These are phyloP conservation scores for Entoloma clypeatum DNA, from an alignment of 1,284 basidiomycete genomes.

Conservation along the genomic window DNA sequence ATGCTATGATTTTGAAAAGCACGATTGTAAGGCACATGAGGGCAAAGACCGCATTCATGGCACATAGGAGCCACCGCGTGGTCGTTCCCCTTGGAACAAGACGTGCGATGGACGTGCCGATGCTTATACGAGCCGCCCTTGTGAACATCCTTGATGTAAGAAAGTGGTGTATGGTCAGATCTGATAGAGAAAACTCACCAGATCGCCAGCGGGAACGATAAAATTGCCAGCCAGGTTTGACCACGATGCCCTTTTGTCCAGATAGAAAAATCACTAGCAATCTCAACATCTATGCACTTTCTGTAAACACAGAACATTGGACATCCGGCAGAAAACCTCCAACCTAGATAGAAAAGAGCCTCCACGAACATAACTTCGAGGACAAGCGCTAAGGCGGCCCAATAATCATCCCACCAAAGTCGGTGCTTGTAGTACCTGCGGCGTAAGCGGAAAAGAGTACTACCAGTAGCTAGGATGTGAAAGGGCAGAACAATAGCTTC, in stretches of 20 bases:
- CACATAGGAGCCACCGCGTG: slow-evolving; percentile 6
- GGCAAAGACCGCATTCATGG: slow-evolving; percentile 9
- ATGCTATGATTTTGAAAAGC: slow-evolving; percentile 10
- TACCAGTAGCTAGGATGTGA: slow-evolving; percentile 11
- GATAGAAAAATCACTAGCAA: neutral
- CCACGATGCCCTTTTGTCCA: slow-evolving; percentile 2
- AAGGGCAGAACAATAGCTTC: too few relatives aligned
- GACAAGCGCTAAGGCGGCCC: slow-evolving; percentile 12
- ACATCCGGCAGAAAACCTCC: neutral
- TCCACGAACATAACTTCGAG: slow-evolving; percentile 7
- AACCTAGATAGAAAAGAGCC: slow-evolving; percentile 6
- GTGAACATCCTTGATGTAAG: neutral
- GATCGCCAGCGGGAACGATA: neutral
- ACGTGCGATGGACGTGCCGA: slow-evolving; percentile 16
- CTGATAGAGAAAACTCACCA: slow-evolving; percentile 1
- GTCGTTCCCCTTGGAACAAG: slow-evolving; percentile 9
- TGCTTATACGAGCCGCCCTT: slow-evolving; percentile 18
- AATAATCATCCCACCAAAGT: slow-evolving; percentile 19
- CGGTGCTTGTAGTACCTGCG: slow-evolving; percentile 11
- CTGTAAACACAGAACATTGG: neutral
- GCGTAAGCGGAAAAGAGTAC: slow-evolving; percentile 14
- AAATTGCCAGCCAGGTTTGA: neutral
- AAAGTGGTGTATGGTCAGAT: too few relatives aligned
- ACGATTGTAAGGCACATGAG: slow-evolving; percentile 11
- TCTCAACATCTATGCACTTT: neutral